Evolutionary conservation across 1,284 basidiomycete species (phyloP).

Genomic region (Cutaneotrichosporon sp.): DNA sequence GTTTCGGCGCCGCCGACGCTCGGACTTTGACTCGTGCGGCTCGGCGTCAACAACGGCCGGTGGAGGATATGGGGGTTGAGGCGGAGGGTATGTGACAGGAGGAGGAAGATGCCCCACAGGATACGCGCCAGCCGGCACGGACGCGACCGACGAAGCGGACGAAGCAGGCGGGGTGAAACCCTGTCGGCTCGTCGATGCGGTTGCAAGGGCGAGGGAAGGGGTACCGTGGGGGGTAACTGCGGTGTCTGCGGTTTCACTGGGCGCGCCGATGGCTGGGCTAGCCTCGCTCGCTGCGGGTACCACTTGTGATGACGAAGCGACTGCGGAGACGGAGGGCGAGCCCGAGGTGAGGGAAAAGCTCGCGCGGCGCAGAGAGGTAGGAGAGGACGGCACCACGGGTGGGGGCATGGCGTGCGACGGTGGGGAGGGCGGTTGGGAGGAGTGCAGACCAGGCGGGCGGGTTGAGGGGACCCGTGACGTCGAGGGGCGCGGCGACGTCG

Average conservation of each 20-base stretch:
- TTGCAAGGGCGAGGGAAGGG: neutral
- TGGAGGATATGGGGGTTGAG: neutral
- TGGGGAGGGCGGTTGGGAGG: too few species aligned
- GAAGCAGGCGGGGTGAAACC: neutral
- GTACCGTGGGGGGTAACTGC: neutral
- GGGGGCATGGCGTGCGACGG: too few species aligned
- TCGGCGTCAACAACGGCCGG: neutral
- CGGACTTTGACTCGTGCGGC: slow-evolving; percentile 1
- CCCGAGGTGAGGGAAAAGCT: neutral
- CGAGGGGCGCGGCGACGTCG: too few species aligned
- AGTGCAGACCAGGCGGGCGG: too few species aligned
- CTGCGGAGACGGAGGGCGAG: neutral
- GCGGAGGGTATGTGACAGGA: neutral
- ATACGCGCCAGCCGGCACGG: neutral
- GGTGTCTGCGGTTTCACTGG: neutral
- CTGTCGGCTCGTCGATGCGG: neutral
- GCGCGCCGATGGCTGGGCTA: neutral
- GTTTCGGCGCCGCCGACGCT: neutral
- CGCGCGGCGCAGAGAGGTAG: neutral
- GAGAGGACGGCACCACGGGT: too few species aligned
- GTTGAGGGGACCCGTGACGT: too few species aligned
- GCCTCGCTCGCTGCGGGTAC: neutral
- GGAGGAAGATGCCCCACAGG: too few species aligned
- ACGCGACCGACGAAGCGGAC: neutral
- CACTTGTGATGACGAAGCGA: neutral